phyloP scores from a whole-genome alignment of 169 alveolate genomes.

The Eimeria praecox region DNA sequence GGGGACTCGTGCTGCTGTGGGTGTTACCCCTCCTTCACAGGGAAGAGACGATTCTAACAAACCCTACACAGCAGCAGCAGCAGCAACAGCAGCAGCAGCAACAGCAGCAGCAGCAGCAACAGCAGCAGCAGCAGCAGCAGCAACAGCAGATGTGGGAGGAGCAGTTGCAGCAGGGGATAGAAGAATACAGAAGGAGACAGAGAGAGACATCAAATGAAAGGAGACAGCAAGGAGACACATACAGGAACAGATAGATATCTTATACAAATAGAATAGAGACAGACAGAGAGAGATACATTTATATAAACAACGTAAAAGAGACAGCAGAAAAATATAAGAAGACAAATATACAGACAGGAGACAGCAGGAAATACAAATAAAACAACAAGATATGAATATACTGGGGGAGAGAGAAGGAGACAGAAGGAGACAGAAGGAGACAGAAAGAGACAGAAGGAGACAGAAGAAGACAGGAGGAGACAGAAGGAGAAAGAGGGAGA shows the following conservation, averaged over 20 bases:
- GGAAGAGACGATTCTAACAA: constrained; percentile 26
- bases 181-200: not conserved
- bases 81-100: not conserved
- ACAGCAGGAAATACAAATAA: no score
- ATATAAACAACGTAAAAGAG: no score
- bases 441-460: not conserved
- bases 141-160: no score
- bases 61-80: not conserved
- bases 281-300: no score
- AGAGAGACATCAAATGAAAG: no score
- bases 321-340: no score
- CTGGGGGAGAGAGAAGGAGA: not conserved
- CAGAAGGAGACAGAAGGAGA: no score
- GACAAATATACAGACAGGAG: no score
- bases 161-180: no score
- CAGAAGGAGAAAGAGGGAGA: no score
- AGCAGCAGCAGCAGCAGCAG: not conserved
- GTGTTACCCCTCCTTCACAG: not conserved
- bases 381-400: no score
- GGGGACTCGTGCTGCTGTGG: constrained; percentile 44
- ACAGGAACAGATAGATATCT: not conserved
- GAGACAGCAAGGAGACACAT: not conserved
- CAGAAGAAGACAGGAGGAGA: not conserved
- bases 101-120: not conserved
- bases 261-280: no score